Evolutionary conservation across 371 early-diverging fungal genomes (phyloP), one percentile per base, ranked within the genome.

Genomic region (Choanephora cucurbitarum): DNA sequence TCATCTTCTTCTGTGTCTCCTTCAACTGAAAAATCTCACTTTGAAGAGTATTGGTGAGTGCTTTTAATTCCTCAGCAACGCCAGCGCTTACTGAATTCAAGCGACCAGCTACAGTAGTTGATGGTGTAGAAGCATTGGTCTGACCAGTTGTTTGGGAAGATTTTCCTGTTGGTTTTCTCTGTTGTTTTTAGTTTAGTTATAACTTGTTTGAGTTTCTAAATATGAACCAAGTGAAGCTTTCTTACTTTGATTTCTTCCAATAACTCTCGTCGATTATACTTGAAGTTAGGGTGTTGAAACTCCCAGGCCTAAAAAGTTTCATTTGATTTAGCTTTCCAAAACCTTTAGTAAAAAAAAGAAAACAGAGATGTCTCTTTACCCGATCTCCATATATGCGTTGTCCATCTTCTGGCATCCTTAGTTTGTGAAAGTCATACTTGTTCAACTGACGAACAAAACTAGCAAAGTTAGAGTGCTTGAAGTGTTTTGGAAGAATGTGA

Each of bases 381-480:
- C 83, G 83, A 39, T 87, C 86, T 2, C 88, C 89, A 62, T 89
- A 86, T 4, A 76, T 67, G 40, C 70, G 69, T 14, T 72, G 75
- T 10, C 77, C 72, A 33, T 88, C 87, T 19, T 85, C 86, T 14
- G 77, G 73, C 19, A 70, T 73, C 43, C 80, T 60, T 44, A 92
- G 78, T 67, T 93, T 94, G 73, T 94, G 92, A 70, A 97, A 96
- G 51, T 75, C 75, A 63, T 97, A 97, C 74, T 92, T 97, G 79
- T 97, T 97, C 6, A 97, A 81, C 65, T 97, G 97, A 23, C 97
- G 84, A 18, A 95, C 91, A 79, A 97, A 95, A 50, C 88, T 89
- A 18, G 92, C 87, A 70, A 94, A 89, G 64, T 96, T 95, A 67
- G 86, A 90, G 74, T 95, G 95, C 67, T 93, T 93, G 68, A 95